Evolutionary conservation across 495 filamentous ascomycete species (phyloP).

Genomic region (Aspergillus steynii): DNA sequence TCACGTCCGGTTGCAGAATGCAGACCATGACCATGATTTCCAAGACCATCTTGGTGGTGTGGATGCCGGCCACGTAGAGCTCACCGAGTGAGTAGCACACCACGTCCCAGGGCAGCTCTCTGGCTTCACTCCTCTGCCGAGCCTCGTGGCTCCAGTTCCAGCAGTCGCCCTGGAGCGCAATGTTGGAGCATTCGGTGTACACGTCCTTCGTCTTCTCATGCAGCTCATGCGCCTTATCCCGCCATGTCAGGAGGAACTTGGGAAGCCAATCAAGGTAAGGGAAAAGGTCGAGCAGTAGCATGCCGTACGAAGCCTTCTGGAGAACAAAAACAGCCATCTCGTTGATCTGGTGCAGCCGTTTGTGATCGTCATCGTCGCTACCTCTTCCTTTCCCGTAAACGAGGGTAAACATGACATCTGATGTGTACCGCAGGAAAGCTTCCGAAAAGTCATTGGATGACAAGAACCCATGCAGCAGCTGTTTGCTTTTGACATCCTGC

Average conservation of each 20-base stretch:
- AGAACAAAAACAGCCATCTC: conserved; percentile 14
- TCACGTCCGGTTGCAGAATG: conserved; percentile 37
- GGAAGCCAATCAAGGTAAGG: conserved; percentile 31
- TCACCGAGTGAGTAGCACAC: conserved; percentile 34
- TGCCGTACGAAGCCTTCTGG: conserved; percentile 9
- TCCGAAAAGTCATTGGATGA: conserved; percentile 14
- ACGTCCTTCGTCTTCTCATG: conserved; percentile 6
- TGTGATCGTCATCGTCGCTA: conserved; percentile 2
- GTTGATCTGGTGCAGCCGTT: conserved; percentile 21
- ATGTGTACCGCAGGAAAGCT: conserved; percentile 19
- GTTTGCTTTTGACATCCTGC: conserved; percentile 39
- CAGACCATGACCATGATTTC: conserved; percentile 39
- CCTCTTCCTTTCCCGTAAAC: conserved; percentile 24
- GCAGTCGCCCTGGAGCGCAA: not conserved
- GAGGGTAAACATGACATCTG: conserved; percentile 26
- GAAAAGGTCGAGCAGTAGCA: conserved; percentile 27
- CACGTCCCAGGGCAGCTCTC: conserved; percentile 17
- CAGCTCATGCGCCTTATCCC: conserved; percentile 4
- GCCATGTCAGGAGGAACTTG: conserved; percentile 23
- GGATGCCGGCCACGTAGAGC: conserved; percentile 36
- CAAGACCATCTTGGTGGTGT: conserved; percentile 34
- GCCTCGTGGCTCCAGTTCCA: conserved; percentile 17
- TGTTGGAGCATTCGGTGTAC: conserved; percentile 1
- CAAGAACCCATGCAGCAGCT: conserved; percentile 23
- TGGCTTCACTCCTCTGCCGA: not conserved